Evolutionary conservation across 768 basidiomycete genomes (phyloP), one percentile per base, ranked within the genome.

Genomic region (Rubroboletus satanas): DNA sequence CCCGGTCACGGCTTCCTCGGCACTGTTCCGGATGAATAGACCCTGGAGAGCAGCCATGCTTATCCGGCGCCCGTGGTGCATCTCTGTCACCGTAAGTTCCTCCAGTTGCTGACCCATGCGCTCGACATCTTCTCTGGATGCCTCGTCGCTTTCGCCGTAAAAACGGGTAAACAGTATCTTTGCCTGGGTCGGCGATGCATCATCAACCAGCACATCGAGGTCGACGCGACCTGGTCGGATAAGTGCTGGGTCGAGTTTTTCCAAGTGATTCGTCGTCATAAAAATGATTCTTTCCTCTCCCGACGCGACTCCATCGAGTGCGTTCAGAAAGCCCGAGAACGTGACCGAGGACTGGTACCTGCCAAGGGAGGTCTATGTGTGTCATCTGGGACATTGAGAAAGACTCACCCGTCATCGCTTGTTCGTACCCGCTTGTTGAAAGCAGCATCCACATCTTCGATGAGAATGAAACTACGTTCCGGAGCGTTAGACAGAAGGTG

Each of bases 11-110:
- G 84, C 88, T 11, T 82, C 79, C 58, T 68, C 71, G 41, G 85
- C 79, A 44, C 72, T 73, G 63, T 82, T 83, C 54, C 89, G 82
- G 62, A 99, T 99, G 72, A 99, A 98, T 33, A 90, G 81, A 18
- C 97, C 97, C 65, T 99, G 97, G 56, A 99, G 75, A 36, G 90
- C 85, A 33, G 97, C 97, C 97, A 99, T 99, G 67, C 94, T 98
- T 55, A 97, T 78, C 39, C 81, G 73, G 65, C 76, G 74, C 0
- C 85, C 86, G 5, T 65, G 63, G 41, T 68, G 62, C 73, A 78
- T 76, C 63, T 86, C 83, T 15, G 71, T 71, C 45, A 74, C 66
- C 7, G 95, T 79, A 7, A 84, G 73, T 38, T 72, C 64, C 49
- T 81, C 77, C 41, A 97, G 69, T 49, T 74, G 68, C 36, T 69